Evolutionary conservation across 1,284 basidiomycete species (phyloP), one percentile per base, ranked within the genome.

Genomic region (Pulveroboletus sp.): DNA sequence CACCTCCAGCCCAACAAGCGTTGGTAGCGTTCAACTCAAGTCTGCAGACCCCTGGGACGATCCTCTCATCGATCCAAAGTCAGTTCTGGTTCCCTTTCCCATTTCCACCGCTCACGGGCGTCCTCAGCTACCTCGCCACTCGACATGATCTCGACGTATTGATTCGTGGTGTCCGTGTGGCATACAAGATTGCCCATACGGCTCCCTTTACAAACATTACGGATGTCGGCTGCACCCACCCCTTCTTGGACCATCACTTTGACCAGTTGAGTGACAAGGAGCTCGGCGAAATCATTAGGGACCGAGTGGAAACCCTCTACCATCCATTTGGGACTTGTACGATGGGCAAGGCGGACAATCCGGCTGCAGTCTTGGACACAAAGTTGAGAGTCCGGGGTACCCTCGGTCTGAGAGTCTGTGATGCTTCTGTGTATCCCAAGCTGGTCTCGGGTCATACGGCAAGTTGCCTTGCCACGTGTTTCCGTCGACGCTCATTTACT

Each of bases 391-490:
- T 86, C 19, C 76, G 81, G 55, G 82, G 82, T 1, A 63, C 74
- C 1, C 54, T 57, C 8, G 72, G 74, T 17, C 70, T 86, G 62
- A 72, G 84, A 41, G 76, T 87, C 21, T 83, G 75, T 50, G 86
- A 89, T 65, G 83, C 82, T 50, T 82, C 78, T 35, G 68, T 84
- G 13, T 86, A 82, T 63, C 82, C 84, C 17, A 76, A 71, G 50
- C 77, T 85, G 56, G 73, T 82, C 11, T 78, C 82, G 41, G 84
- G 83, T 24, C 85, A 87, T 64, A 84, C 84, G 59, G 84, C 84
- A 53, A 61, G 80, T 73, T 2, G 17, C 15, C 53, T 32, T 24
- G 47, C 6, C 19, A 21, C 12, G 32, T 21, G 13, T 36, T 19
- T 11, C 47, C 42, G 13, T 36, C 16, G 46, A 39, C n/a, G n/a